A percentile compares a stretch with the other conserved stretches of the same genome.
These are phyloP conservation scores for Parathielavia appendiculata DNA, from an alignment of 495 filamentous ascomycete genomes.

Conservation along the genomic window DNA sequence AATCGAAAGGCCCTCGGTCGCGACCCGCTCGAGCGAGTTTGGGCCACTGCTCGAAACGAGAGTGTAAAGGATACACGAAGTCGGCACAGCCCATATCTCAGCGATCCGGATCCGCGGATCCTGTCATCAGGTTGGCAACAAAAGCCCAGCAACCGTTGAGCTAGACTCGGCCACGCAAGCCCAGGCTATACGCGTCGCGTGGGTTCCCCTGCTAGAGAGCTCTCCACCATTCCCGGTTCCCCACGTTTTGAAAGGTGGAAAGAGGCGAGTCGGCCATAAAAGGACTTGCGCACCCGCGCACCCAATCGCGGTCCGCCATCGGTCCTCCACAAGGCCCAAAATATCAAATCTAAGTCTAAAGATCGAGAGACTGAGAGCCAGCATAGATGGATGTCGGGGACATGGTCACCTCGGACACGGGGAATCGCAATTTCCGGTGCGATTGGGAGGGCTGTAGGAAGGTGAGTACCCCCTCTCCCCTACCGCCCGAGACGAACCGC, in stretches of 20 bases:
- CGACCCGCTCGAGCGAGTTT: too few relatives aligned
- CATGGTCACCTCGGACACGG: conserved; percentile 47
- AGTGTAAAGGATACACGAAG: too few relatives aligned
- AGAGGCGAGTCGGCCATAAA: conserved; percentile 29
- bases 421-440: conserved; percentile 49
- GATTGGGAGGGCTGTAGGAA: conserved; percentile 49
- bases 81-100: too few relatives aligned
- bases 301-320: conserved; percentile 22
- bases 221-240: conserved; percentile 23
- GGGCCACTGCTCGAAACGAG: too few relatives aligned
- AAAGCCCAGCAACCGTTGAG: conserved; percentile 27
- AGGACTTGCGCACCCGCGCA: conserved; percentile 29
- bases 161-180: conserved; percentile 3
- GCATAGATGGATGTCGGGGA: conserved; percentile 51
- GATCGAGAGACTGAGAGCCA: conserved; percentile 15
- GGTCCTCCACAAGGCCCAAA: conserved; percentile 14
- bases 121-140: conserved; percentile 22
- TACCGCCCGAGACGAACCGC: not conserved
- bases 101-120: too few relatives aligned
- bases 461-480: conserved; percentile 33
- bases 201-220: conserved; percentile 9
- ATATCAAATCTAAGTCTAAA: conserved; percentile 17
- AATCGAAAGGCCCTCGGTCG: too few relatives aligned
- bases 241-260: conserved; percentile 20
- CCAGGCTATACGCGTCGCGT: not conserved